Evolutionary conservation across 768 basidiomycete species (phyloP).

Genomic region (Xerocomellus intermedius): DNA sequence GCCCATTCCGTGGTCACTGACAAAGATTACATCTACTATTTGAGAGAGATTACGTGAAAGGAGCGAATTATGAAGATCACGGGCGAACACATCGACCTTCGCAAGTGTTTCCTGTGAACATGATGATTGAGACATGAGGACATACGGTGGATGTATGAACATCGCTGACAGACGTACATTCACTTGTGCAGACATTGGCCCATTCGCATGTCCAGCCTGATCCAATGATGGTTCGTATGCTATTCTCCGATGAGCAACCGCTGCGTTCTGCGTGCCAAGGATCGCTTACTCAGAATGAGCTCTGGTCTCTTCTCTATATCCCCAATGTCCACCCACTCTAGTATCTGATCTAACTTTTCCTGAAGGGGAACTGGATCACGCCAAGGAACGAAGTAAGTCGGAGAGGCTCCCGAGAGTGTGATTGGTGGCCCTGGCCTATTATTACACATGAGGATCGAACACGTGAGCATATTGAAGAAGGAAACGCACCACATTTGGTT

Average conservation of each 20-base stretch:
- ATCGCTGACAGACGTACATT: conserved; percentile 48
- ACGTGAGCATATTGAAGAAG: not conserved
- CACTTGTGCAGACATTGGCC: conserved; percentile 67
- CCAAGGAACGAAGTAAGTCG: conserved; percentile 82
- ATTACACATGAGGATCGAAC: not conserved
- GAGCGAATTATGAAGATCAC: conserved; percentile 61
- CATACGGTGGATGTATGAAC: not conserved
- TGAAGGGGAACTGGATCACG: conserved; percentile 54
- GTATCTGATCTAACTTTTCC: conserved; percentile 73
- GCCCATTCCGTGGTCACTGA: conserved; percentile 91
- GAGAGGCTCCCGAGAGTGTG: conserved; percentile 59
- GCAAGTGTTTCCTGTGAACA: conserved; percentile 54
- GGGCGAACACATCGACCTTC: conserved; percentile 72
- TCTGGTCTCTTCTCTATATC: conserved; percentile 65
- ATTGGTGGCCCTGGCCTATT: conserved; percentile 83
- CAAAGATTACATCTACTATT: conserved; percentile 86
- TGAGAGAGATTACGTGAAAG: conserved; percentile 71
- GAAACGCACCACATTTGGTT: conserved; percentile 86
- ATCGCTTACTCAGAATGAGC: conserved; percentile 61
- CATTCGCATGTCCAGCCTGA: conserved; percentile 75
- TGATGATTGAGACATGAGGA: not conserved
- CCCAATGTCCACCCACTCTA: conserved; percentile 79
- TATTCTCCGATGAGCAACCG: conserved; percentile 25
- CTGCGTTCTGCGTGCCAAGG: not conserved
- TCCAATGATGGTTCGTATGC: conserved; percentile 85